A percentile compares a stretch with the other conserved stretches of the same genome.
Evolutionary conservation across 2,329 filamentous ascomycete genomes (phyloP).

Genomic region (Aspergillus calidoustus): DNA sequence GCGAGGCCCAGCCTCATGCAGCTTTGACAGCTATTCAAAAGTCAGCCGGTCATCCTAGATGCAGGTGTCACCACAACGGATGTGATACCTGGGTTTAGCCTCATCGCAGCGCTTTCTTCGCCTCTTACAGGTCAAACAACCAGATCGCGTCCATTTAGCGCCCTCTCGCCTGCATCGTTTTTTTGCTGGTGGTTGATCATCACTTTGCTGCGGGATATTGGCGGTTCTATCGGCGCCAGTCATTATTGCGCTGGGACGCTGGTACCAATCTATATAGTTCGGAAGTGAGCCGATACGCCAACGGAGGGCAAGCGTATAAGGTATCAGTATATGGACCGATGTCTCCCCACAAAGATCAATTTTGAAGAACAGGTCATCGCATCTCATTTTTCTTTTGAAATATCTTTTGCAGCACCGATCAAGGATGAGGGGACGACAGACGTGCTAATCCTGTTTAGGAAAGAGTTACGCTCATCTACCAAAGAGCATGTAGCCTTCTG

Average conservation of each 20-base stretch:
- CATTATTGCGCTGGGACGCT: slow-evolving; percentile 5
- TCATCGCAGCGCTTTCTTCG: slow-evolving; percentile 46
- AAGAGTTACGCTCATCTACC: slow-evolving; percentile 24
- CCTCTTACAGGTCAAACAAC: slow-evolving; percentile 46
- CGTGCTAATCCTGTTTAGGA: slow-evolving; percentile 29
- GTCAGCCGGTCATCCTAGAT: slow-evolving; percentile 2
- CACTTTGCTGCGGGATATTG: slow-evolving; percentile 1
- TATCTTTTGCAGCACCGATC: neutral
- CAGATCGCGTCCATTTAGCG: slow-evolving; percentile 43
- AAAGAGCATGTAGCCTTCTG: neutral
- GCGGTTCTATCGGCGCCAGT: neutral
- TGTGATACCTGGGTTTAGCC: slow-evolving; percentile 39
- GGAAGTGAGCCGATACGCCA: neutral
- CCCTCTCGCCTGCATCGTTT: slow-evolving; percentile 34
- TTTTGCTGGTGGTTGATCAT: slow-evolving; percentile 6
- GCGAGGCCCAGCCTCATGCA: slow-evolving; percentile 39
- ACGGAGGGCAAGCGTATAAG: neutral
- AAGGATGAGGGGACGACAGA: neutral
- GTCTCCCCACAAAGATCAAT: neutral
- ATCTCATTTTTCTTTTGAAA: neutral
- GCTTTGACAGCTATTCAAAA: slow-evolving; percentile 34
- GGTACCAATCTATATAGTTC: slow-evolving; percentile 6
- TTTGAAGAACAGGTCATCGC: neutral
- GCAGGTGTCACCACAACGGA: neutral
- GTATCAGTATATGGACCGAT: neutral